phyloP scores from a whole-genome alignment of 495 filamentous ascomycete species.

The Aspergillus funiculosus region DNA sequence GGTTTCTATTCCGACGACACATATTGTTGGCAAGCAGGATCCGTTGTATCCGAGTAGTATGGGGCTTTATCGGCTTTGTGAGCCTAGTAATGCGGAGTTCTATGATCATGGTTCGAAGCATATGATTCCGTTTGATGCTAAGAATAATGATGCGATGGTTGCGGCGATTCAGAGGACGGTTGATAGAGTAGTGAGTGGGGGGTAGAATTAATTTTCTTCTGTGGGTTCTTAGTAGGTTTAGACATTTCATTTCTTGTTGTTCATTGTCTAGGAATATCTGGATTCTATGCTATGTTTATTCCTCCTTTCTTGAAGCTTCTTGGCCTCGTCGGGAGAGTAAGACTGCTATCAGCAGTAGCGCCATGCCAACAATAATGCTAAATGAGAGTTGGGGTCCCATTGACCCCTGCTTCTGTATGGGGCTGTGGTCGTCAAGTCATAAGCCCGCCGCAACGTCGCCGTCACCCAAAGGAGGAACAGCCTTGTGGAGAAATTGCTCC shows the following conservation, averaged over 20 bases:
- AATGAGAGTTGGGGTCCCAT: conserved; percentile 15
- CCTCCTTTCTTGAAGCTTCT: conserved; percentile 15
- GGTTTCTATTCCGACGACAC: conserved; percentile 35
- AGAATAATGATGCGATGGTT: conserved; percentile 32
- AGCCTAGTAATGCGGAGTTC: conserved; percentile 28
- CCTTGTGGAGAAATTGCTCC: conserved; percentile 64
- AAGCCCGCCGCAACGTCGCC: conserved; percentile 48
- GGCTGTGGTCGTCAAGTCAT: conserved; percentile 35
- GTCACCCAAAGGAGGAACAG: conserved; percentile 57
- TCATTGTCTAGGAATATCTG: background rate
- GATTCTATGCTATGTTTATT: background rate
- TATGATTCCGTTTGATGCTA: conserved; percentile 37
- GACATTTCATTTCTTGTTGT: background rate
- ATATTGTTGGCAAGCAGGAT: conserved; percentile 38
- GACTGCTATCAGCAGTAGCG: conserved; percentile 49
- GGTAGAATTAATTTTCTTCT: conserved; percentile 4
- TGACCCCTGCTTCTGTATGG: background rate
- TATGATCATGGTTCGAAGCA: conserved; percentile 39
- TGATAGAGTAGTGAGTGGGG: conserved; percentile 18
- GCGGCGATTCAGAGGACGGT: conserved; percentile 29
- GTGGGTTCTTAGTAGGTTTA: background rate
- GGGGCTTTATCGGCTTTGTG: conserved; percentile 32
- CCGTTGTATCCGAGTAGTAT: conserved; percentile 25
- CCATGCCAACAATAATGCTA: conserved; percentile 34
- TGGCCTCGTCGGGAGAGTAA: conserved; percentile 43